Conservation (phyloP, 192 early-diverging fungal species). For the Phycomyces blakesleeanus region DNA sequence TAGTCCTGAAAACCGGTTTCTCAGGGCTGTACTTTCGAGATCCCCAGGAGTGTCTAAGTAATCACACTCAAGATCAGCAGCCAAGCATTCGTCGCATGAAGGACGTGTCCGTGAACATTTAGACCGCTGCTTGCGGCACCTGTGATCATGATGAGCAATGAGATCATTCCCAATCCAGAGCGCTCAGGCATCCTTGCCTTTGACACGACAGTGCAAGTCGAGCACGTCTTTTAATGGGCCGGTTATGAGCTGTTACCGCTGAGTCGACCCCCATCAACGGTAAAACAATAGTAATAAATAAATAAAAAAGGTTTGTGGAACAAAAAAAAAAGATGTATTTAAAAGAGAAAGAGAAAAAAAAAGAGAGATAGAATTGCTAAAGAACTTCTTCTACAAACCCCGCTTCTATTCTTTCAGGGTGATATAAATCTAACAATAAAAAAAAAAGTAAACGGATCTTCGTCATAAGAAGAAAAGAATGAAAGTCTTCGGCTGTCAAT, state of each 20-base stretch:
- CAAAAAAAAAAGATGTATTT: too few relatives aligned
- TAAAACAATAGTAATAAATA: not conserved
- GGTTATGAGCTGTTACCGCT: not conserved
- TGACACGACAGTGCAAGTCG: conserved; percentile 27
- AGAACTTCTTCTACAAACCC: too few relatives aligned
- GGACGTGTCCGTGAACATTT: conserved; percentile 33
- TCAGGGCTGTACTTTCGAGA: conserved; percentile 36
- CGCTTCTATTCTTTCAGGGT: too few relatives aligned
- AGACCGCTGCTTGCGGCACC: conserved; percentile 33
- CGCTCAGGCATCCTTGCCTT: conserved; percentile 10
- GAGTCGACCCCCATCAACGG: not conserved
- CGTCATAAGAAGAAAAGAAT: too few relatives aligned
- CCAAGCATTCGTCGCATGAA: conserved; percentile 24
- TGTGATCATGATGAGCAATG: not conserved
- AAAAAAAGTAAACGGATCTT: too few relatives aligned
- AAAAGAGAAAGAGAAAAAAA: too few relatives aligned
- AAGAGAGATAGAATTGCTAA: too few relatives aligned
- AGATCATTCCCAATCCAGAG: not conserved
- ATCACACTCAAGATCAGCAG: conserved; percentile 23
- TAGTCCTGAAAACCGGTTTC: conserved; percentile 32
- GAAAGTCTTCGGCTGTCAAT: too few relatives aligned
- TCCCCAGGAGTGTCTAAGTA: conserved; percentile 34
- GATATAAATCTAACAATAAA: too few relatives aligned
- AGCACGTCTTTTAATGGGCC: conserved; percentile 21
- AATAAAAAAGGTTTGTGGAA: not conserved